Percentiles rank a stretch among this genome's conserved stretches.
phyloP scores from a whole-genome alignment of 768 basidiomycete species.

The Pleurotus tuber-regium region DNA sequence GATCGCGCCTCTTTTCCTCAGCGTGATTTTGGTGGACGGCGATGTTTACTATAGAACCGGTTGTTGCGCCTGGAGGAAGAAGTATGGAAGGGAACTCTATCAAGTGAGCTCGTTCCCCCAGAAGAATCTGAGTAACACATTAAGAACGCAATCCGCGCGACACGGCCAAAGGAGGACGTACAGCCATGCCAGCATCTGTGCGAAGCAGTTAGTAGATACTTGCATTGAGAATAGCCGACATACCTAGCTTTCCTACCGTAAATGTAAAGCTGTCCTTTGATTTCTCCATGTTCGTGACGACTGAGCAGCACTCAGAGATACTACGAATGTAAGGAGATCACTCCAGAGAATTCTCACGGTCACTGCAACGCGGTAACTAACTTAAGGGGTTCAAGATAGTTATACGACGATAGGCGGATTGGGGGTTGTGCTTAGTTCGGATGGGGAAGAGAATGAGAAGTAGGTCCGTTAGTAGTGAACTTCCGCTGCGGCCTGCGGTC shows the following conservation, averaged over 20 bases:
- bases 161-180: too few relatives aligned
- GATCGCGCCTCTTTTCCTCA: slow-evolving; percentile 81
- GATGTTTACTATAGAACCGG: slow-evolving; percentile 97
- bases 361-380: too few relatives aligned
- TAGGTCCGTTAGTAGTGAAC: too few relatives aligned
- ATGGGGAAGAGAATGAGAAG: too few relatives aligned
- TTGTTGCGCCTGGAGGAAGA: slow-evolving; percentile 85
- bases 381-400: too few relatives aligned
- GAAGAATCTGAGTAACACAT: slow-evolving; percentile 69
- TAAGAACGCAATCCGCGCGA: too few relatives aligned
- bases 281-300: slow-evolving; percentile 26
- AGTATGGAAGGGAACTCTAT: slow-evolving; percentile 98
- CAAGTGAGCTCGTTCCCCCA: slow-evolving; percentile 92
- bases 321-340: too few relatives aligned
- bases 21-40: slow-evolving; percentile 84
- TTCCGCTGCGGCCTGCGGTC: too few relatives aligned
- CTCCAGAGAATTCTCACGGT: too few relatives aligned
- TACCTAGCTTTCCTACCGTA: slow-evolving; percentile 94
- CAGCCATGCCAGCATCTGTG: slow-evolving; percentile 92
- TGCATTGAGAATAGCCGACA: slow-evolving; percentile 28
- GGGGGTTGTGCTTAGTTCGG: too few relatives aligned
- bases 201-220: neutral
- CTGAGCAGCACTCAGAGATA: too few relatives aligned
- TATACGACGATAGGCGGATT: too few relatives aligned
- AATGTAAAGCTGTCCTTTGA: slow-evolving; percentile 77